phyloP scores from a whole-genome alignment of 139 green algal genomes.

The Chloropicon primus region DNA sequence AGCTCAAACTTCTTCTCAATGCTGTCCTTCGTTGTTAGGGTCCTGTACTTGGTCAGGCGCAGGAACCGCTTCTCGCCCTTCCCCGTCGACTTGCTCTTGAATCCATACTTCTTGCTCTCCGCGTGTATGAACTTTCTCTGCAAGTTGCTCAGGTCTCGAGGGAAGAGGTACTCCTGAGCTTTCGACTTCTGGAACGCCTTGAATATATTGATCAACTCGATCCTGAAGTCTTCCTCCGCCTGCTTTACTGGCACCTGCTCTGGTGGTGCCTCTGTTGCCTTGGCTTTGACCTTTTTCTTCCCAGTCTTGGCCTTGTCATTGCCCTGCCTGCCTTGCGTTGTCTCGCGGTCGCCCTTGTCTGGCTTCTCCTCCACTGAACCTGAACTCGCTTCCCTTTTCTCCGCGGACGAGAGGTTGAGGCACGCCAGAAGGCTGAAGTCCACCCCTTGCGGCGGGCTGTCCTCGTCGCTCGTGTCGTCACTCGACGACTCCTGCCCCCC shows the following conservation, averaged over 20 bases:
- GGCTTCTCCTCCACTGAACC: too few species aligned
- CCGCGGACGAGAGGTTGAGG: too few species aligned
- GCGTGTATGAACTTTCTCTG: slow-evolving; percentile 55
- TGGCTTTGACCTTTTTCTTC: not conserved
- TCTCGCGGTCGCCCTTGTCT: too few species aligned
- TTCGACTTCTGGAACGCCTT: not conserved
- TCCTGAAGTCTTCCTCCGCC: not conserved
- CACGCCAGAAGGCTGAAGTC: too few species aligned
- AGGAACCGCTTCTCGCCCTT: slow-evolving; percentile 23
- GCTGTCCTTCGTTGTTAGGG: not conserved
- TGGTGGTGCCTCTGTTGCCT: too few species aligned
- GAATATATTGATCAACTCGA: not conserved
- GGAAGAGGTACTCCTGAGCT: slow-evolving; percentile 35
- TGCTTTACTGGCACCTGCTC: too few species aligned
- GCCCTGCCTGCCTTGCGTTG: too few species aligned
- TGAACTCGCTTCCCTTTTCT: too few species aligned
- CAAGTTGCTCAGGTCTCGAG: slow-evolving; percentile 45
- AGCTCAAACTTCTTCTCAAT: not conserved
- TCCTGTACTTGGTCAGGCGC: slow-evolving; percentile 18
- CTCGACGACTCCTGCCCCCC: too few species aligned
- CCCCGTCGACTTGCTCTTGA: slow-evolving; percentile 34
- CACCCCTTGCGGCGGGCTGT: too few species aligned
- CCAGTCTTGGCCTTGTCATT: too few species aligned
- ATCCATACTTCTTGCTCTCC: slow-evolving; percentile 48
- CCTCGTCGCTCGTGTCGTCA: too few species aligned